Percentiles rank a stretch among this genome's conserved stretches.
These are phyloP conservation scores for Cercospora canescens DNA, from an alignment of 2,329 filamentous ascomycete genomes.

Conservation along the genomic window DNA sequence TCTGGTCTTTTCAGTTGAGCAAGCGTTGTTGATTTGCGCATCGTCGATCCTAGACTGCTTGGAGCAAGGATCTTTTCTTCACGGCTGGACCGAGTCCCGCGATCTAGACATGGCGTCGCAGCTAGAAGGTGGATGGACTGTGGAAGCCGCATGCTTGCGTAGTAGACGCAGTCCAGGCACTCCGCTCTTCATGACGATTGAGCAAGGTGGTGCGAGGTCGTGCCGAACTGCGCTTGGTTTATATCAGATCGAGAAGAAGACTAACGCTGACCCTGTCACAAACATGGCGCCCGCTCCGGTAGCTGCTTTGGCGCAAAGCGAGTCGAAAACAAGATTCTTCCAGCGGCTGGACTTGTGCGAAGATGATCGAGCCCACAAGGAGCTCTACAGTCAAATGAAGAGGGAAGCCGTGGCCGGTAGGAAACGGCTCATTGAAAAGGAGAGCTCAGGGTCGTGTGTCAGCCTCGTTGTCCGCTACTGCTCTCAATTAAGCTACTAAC, in stretches of 20 bases:
- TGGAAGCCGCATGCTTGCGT: slow-evolving; percentile 7
- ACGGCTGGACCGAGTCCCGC: slow-evolving; percentile 1
- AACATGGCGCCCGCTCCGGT: slow-evolving; percentile 30
- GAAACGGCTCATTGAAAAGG: slow-evolving; percentile 39
- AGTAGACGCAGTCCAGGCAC: slow-evolving; percentile 5
- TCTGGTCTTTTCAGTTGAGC: background rate
- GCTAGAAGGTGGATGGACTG: slow-evolving; percentile 2
- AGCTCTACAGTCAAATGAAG: slow-evolving; percentile 47
- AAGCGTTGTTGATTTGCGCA: background rate
- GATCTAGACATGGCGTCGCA: slow-evolving; percentile 6
- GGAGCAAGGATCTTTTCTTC: background rate
- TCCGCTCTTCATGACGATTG: slow-evolving; percentile 5
- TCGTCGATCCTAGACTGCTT: slow-evolving; percentile 4
- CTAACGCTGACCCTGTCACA: background rate
- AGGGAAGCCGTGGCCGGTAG: slow-evolving; percentile 41
- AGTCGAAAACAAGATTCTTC: slow-evolving; percentile 46
- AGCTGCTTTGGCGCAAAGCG: slow-evolving; percentile 42
- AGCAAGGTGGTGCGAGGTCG: background rate
- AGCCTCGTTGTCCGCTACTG: background rate
- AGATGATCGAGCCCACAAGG: slow-evolving; percentile 33
- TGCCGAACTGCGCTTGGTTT: background rate
- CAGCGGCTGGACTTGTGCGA: slow-evolving; percentile 42
- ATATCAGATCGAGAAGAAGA: background rate
- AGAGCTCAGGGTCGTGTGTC: slow-evolving; percentile 31
- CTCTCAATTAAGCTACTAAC: slow-evolving; percentile 2